Percentiles rank a stretch among this genome's conserved stretches.
Evolutionary conservation across 331 rosid genomes (phyloP).

Genomic region (Erythrophleum ivorense): DNA sequence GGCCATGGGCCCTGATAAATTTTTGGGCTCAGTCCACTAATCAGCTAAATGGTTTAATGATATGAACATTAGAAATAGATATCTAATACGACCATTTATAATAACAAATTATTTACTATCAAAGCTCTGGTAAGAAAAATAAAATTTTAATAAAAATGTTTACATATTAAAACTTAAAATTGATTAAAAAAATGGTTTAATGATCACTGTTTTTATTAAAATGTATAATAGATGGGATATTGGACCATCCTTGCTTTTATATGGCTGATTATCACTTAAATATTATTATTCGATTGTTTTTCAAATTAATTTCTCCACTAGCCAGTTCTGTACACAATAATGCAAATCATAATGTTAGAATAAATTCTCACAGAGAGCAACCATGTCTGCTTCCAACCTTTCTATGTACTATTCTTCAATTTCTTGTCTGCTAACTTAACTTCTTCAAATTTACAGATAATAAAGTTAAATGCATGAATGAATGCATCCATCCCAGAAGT

Average conservation of each 20-base stretch:
- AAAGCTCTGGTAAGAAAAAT: too few species aligned
- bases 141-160: too few species aligned
- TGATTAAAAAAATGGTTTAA: too few species aligned
- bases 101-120: not conserved
- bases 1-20: not conserved
- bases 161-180: too few species aligned
- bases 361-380: not conserved
- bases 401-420: constrained; percentile 19
- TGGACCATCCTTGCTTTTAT: too few species aligned
- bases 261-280: not conserved
- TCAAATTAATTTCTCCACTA: not conserved
- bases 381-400: not conserved
- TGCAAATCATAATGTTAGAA: not conserved
- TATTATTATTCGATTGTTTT: not conserved
- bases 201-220: too few species aligned
- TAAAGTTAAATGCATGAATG: constrained; percentile 12
- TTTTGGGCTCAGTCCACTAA: not conserved
- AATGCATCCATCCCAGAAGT: constrained; percentile 8
- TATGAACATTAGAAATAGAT: not conserved
- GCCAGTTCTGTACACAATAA: not conserved
- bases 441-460: constrained; percentile 42
- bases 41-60: not conserved
- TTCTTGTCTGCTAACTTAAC: constrained; percentile 20
- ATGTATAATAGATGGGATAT: too few species aligned
- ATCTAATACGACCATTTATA: not conserved